Percentiles rank a stretch among this genome's conserved stretches.
phyloP scores from a whole-genome alignment of 805 yeast genomes.

The Barnettozyma wickerhamii region DNA sequence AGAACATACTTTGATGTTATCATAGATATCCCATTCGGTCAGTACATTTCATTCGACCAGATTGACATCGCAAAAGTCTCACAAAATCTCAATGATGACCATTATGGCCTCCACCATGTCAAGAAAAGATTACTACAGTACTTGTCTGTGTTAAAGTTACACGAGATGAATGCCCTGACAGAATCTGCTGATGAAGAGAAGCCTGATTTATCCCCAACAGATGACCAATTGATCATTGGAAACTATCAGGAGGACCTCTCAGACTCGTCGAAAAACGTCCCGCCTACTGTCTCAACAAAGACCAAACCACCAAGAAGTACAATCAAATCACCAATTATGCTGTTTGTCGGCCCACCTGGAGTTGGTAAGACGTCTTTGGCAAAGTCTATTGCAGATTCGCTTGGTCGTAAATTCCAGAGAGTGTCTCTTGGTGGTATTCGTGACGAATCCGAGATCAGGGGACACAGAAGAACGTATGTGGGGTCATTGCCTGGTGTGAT shows the following conservation, averaged over 20 bases:
- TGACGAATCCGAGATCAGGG: slow-evolving; percentile 86
- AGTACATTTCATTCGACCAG: slow-evolving; percentile 23
- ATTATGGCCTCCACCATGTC: slow-evolving; percentile 69
- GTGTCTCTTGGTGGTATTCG: slow-evolving; percentile 83
- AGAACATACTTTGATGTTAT: slow-evolving; percentile 62
- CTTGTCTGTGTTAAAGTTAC: slow-evolving; percentile 68
- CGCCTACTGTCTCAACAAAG: too few relatives aligned
- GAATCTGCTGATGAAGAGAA: too few relatives aligned
- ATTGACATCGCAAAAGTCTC: slow-evolving; percentile 51
- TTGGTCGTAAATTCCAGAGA: slow-evolving; percentile 73
- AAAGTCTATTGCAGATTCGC: slow-evolving; percentile 68
- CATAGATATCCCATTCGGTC: slow-evolving; percentile 58
- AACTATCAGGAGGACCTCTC: slow-evolving; percentile 9
- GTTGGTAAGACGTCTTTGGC: slow-evolving; percentile 90
- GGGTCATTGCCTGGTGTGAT: slow-evolving; percentile 90
- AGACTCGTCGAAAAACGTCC: too few relatives aligned
- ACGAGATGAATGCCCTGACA: slow-evolving; percentile 24
- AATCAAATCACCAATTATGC: slow-evolving; percentile 53
- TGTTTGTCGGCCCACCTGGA: slow-evolving; percentile 91
- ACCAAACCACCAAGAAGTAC: slow-evolving; percentile 8
- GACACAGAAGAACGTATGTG: slow-evolving; percentile 86
- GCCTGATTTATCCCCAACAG: background rate
- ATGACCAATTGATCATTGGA: slow-evolving; percentile 20
- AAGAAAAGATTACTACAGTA: slow-evolving; percentile 76
- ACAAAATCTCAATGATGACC: slow-evolving; percentile 64